Conservation (phyloP, 106 monocot species). For the Ottelia alismoides region DNA sequence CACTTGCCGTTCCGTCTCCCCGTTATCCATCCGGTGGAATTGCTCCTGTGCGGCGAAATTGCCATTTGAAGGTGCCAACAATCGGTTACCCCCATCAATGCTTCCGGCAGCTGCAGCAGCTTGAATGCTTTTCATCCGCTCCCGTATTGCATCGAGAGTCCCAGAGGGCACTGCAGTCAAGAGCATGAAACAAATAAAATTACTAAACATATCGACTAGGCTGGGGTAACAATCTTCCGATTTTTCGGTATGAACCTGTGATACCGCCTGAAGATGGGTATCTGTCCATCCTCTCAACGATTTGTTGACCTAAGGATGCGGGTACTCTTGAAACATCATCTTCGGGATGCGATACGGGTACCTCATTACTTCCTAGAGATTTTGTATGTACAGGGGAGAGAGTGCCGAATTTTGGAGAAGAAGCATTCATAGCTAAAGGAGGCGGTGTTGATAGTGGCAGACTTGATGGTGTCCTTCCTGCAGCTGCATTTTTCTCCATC, state of each 20-base stretch:
- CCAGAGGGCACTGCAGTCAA: constrained; percentile 38
- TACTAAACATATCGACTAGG: not conserved
- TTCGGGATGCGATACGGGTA: constrained; percentile 22
- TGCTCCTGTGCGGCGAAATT: constrained; percentile 19
- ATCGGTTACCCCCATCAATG: constrained; percentile 31
- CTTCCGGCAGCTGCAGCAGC: constrained; percentile 69
- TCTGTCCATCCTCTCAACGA: constrained; percentile 38
- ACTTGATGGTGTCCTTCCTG: constrained; percentile 78
- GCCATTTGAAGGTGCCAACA: constrained; percentile 35
- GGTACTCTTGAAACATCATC: constrained; percentile 17
- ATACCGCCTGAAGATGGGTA: constrained; percentile 27
- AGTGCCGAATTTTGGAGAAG: constrained; percentile 60
- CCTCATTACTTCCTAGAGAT: constrained; percentile 8
- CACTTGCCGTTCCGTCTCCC: constrained; percentile 18
- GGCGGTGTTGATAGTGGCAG: constrained; percentile 87
- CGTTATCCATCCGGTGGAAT: constrained; percentile 2
- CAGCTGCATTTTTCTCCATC: constrained; percentile 96
- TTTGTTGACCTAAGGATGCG: constrained; percentile 28
- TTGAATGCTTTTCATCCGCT: constrained; percentile 95
- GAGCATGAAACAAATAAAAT: not conserved
- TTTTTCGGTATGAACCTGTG: not conserved
- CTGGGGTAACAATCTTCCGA: not conserved
- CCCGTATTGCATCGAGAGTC: constrained; percentile 80
- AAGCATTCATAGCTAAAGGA: constrained; percentile 41
- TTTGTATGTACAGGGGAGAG: constrained; percentile 73